Conservation (phyloP, 306 rosid genomes). For the Acacia confusa region DNA sequence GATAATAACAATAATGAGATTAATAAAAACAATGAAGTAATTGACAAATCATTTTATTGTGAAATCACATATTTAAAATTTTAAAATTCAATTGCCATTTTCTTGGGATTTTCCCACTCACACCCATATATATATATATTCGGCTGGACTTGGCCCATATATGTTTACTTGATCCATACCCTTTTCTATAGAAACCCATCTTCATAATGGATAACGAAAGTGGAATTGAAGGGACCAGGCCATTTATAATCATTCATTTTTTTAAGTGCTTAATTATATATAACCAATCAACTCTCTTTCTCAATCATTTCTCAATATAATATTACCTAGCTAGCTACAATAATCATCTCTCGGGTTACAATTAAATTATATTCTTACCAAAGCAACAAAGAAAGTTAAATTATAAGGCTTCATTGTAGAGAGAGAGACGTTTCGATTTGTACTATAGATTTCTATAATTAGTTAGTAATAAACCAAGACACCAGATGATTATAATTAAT, state of each 20-base stretch:
- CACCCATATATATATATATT: background rate
- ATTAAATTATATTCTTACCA: background rate
- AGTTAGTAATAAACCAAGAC: background rate
- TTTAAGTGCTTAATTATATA: background rate
- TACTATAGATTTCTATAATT: background rate
- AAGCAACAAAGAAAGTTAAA: background rate
- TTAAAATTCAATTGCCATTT: too few relatives aligned
- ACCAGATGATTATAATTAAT: background rate
- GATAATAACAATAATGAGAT: too few relatives aligned
- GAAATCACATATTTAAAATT: too few relatives aligned
- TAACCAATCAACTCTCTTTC: background rate
- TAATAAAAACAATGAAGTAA: too few relatives aligned
- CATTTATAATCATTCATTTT: background rate
- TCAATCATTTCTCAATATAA: background rate
- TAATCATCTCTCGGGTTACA: background rate
- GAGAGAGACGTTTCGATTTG: background rate
- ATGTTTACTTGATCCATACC: slow-evolving; percentile 8
- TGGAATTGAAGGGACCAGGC: slow-evolving; percentile 22
- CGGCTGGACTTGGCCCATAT: slow-evolving; percentile 19
- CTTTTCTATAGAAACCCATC: slow-evolving; percentile 1
- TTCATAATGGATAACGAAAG: slow-evolving; percentile 1
- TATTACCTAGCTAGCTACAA: background rate
- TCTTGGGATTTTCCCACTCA: too few relatives aligned
- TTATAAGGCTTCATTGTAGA: background rate
- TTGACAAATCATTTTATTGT: too few relatives aligned